Conservation (phyloP, 257 asterid genomes). For the Plectranthus barbatus region DNA sequence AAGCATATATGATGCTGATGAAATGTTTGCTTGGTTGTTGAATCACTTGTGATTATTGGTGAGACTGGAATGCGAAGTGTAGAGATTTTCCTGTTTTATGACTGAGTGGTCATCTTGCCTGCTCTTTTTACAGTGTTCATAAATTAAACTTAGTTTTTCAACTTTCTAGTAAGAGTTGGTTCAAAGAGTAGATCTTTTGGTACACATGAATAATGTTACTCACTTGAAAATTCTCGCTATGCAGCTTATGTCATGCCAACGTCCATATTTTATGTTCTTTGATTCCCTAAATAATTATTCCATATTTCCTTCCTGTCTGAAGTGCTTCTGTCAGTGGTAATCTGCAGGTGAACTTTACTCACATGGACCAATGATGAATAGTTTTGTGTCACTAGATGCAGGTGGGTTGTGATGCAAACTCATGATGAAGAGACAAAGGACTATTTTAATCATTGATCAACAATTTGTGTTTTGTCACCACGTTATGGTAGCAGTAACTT, state of each 20-base stretch:
- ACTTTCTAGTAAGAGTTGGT: neutral
- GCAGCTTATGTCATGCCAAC: slow-evolving; percentile 6
- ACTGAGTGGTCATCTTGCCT: neutral
- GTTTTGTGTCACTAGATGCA: slow-evolving; percentile 33
- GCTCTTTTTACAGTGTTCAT: neutral
- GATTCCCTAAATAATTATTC: neutral
- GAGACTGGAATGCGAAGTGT: neutral
- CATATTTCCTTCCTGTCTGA: neutral
- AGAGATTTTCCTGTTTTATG: neutral
- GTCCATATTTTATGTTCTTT: neutral
- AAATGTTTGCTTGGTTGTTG: neutral
- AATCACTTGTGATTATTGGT: neutral
- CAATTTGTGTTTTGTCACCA: slow-evolving; percentile 74
- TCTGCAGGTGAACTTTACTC: slow-evolving; percentile 2
- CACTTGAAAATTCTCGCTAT: slow-evolving; percentile 3
- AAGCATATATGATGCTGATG: neutral
- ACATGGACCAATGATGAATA: neutral
- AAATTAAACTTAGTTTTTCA: neutral
- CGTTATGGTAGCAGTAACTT: slow-evolving; percentile 79
- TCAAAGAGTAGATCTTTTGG: neutral
- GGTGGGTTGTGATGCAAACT: slow-evolving; percentile 76
- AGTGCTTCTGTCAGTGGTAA: slow-evolving; percentile 2
- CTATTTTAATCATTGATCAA: slow-evolving; percentile 79
- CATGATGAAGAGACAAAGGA: slow-evolving; percentile 90
- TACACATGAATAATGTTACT: neutral